These are phyloP conservation scores for Aspergillus sp. DNA, from an alignment of 2,329 filamentous ascomycete genomes.

Conservation along the genomic window DNA sequence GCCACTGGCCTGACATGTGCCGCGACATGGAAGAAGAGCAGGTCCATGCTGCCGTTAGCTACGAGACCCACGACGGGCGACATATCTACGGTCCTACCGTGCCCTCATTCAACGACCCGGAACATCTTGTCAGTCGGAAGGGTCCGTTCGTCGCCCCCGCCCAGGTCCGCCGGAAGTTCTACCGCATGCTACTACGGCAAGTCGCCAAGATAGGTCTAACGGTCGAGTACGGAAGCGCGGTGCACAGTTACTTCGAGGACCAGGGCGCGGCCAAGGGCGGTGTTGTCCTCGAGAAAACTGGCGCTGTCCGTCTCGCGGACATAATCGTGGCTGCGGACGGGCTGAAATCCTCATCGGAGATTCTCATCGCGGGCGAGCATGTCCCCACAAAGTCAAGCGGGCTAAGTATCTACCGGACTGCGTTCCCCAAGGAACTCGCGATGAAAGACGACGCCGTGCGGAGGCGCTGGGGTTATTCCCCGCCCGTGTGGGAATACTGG, in stretches of 20 bases:
- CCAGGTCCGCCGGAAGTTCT: conserved; percentile 16
- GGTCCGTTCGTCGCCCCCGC: conserved; percentile 10
- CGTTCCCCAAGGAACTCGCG: conserved; percentile 17
- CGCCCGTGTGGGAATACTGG: conserved; percentile 7
- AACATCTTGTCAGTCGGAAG: conserved; percentile 10
- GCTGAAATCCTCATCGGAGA: conserved; percentile 5
- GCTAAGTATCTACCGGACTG: conserved; percentile 14
- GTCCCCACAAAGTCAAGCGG: conserved; percentile 10
- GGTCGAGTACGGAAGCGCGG: conserved; percentile 30
- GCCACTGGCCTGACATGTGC: conserved; percentile 14
- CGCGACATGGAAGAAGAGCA: conserved; percentile 13
- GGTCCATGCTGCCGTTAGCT: conserved; percentile 7
- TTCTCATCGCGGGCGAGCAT: conserved; percentile 1
- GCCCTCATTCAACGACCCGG: conserved; percentile 9
- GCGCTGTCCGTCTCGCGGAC: conserved; percentile 1
- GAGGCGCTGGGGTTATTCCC: conserved; percentile 2
- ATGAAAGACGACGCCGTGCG: conserved; percentile 17
- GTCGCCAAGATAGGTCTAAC: conserved; percentile 26
- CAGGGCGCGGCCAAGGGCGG: neutral
- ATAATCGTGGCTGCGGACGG: conserved; percentile 12
- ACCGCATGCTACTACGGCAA: conserved; percentile 23
- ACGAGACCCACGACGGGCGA: conserved; percentile 7
- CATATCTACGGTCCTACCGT: conserved; percentile 12
- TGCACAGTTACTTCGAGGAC: conserved; percentile 28
- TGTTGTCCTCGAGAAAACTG: neutral